Base-by-base conservation (phyloP, 225 moss, liverwort and hornwort species). In the Bryoerythrophyllum caledonicum region DNA sequence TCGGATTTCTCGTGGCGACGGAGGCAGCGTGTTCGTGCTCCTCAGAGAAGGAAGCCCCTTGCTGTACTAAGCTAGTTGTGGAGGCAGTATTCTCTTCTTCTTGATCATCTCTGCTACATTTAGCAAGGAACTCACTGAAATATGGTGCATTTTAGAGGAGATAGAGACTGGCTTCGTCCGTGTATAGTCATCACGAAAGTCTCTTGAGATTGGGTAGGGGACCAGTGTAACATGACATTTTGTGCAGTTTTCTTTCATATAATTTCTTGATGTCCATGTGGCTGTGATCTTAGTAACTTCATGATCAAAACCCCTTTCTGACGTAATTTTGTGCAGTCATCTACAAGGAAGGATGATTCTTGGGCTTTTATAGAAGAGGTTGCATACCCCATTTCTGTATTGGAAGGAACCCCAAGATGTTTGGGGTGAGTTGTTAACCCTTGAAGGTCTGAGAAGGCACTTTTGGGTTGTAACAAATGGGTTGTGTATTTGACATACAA, bases 1-100 rank as follows among this genome's bases (percentile, higher is more conserved):
- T 34, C 91, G 97, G 67, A 94, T 97, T 64, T 89, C 97, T 24
- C 88, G 93, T 49, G 97, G 97, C 1, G 97, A 94, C 74, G 90
- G 94, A 44, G 97, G 97, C 63, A 92, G 97, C 26, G 55, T 97
- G 49, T 97, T 97, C 60, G 94, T 97, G 60, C 85, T 97, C 1
- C 48, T 97, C 14, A 88, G 86, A 77, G 91, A 89, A 74, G 91
- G 92, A 8, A 97, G 97, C 64, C 65, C 82, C 6, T 78, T 94
- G 28, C 76, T 94, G 54, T 88, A 85, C 62, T 88, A 71, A 75
- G 65, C n/a, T 67, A 84, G 90, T n/a, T 84, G 85, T 71, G 90
- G 84, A 59, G 82, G 87, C 52, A 89, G 94, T 41, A 66, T 82
- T 56, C 82, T 88, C 59, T 86, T 88, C 54, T 75, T 91, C 38